Evolutionary conservation across 306 rosid genomes (phyloP).

Genomic region (Lagenaria siceraria): DNA sequence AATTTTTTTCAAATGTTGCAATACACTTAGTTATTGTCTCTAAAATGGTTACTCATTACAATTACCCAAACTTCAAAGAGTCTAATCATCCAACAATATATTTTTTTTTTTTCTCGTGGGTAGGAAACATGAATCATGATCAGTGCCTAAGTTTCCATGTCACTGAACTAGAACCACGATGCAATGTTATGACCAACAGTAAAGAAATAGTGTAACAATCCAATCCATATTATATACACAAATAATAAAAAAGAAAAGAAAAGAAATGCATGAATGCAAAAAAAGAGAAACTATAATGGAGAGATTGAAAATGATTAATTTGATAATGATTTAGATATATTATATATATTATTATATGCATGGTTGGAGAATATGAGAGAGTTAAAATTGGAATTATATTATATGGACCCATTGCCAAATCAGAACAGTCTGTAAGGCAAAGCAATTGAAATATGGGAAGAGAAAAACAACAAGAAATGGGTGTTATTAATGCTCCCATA

Average conservation of each 20-base stretch:
- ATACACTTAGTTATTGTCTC: too few relatives aligned
- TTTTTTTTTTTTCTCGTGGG: background rate
- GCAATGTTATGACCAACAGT: background rate
- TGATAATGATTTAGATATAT: too few relatives aligned
- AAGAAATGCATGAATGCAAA: too few relatives aligned
- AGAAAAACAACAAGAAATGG: constrained; percentile 1
- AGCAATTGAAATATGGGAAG: background rate
- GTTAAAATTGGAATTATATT: background rate
- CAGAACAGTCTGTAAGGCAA: background rate
- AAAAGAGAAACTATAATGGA: too few relatives aligned
- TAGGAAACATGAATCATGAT: background rate
- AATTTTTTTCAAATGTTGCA: too few relatives aligned
- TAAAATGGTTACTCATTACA: too few relatives aligned
- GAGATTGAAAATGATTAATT: too few relatives aligned
- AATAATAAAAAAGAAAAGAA: too few relatives aligned
- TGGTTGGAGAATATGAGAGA: background rate
- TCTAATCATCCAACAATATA: too few relatives aligned
- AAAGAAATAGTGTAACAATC: background rate
- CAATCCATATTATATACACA: background rate
- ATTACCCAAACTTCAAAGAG: too few relatives aligned
- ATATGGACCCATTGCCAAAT: constrained; percentile 3
- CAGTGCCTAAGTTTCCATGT: background rate
- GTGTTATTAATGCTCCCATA: background rate
- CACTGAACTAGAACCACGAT: background rate
- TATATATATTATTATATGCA: too few relatives aligned